Conservation (phyloP, 108 stramenopile species). For the Cyclotella baltica region DNA sequence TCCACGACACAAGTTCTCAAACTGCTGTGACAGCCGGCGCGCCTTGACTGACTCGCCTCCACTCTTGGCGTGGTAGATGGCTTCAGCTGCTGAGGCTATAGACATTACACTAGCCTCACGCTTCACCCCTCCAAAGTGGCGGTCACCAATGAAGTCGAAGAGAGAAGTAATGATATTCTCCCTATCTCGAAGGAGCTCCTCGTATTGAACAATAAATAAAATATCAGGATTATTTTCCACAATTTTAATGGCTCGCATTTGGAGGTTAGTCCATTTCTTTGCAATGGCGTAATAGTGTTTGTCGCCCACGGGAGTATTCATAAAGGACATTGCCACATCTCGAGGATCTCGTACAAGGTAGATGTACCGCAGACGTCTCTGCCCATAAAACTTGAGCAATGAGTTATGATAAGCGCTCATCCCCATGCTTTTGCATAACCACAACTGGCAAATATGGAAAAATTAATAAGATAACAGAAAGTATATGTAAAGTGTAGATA, state of each 20-base stretch:
- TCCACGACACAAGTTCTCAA: conserved; percentile 27
- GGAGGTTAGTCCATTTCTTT: conserved; percentile 52
- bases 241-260: conserved; percentile 28
- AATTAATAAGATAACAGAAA: too few species aligned
- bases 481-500: too few species aligned
- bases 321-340: conserved; percentile 49
- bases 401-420: conserved; percentile 41
- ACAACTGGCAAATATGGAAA: too few species aligned
- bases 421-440: conserved; percentile 56
- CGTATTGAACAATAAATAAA: conserved; percentile 31
- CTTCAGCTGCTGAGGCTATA: conserved; percentile 17
- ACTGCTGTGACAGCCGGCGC: conserved; percentile 39
- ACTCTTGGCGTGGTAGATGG: conserved; percentile 25
- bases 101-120: conserved; percentile 34
- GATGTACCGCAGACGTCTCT: conserved; percentile 45
- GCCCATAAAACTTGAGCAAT: conserved; percentile 44
- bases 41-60: conserved; percentile 38
- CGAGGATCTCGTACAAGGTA: conserved; percentile 56
- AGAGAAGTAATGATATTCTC: conserved; percentile 13
- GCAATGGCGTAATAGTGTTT: conserved; percentile 42
- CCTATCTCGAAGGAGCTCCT: conserved; percentile 34
- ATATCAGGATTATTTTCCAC: conserved; percentile 31
- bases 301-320: conserved; percentile 57
- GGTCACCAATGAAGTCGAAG: conserved; percentile 46
- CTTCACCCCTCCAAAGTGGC: conserved; percentile 25